Percentiles rank a stretch among this genome's conserved stretches.
Conservation (phyloP, 768 basidiomycete species). For the Tylopilus felleus region DNA sequence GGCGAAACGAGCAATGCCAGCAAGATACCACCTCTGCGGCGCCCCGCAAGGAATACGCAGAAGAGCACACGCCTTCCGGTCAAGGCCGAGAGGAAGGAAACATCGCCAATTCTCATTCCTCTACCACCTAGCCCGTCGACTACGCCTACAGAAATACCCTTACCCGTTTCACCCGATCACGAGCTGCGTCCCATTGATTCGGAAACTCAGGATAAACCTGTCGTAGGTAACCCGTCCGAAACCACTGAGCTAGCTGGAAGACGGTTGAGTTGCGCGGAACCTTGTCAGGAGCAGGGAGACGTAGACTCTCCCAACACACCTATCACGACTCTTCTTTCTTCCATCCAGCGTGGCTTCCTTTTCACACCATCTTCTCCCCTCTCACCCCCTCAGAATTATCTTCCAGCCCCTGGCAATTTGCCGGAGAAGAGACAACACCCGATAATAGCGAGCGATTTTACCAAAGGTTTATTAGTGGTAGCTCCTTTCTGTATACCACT, state of each 20-base stretch:
- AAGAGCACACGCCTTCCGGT: slow-evolving; percentile 12
- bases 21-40: slow-evolving; percentile 5
- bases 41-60: slow-evolving; percentile 2
- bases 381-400: slow-evolving; percentile 53
- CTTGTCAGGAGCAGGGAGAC: slow-evolving; percentile 2
- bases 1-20: slow-evolving; percentile 6
- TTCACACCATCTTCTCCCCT: slow-evolving; percentile 61
- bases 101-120: slow-evolving; percentile 16
- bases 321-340: slow-evolving; percentile 57
- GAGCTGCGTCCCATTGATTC: neutral
- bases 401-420: slow-evolving; percentile 3
- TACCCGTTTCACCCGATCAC: slow-evolving; percentile 20
- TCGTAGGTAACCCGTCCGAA: neutral
- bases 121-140: slow-evolving; percentile 21
- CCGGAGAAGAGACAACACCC: slow-evolving; percentile 8
- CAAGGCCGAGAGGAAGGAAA: slow-evolving; percentile 14
- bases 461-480: neutral
- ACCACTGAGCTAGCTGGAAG: neutral
- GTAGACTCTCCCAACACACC: slow-evolving; percentile 46
- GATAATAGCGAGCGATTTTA: neutral
- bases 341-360: slow-evolving; percentile 68
- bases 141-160: slow-evolving; percentile 17
- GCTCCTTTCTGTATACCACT: slow-evolving; percentile 10
- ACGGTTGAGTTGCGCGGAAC: neutral
- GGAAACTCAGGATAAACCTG: slow-evolving; percentile 3